Percentiles rank a stretch among this genome's conserved stretches.
phyloP scores from a whole-genome alignment of 2,329 filamentous ascomycete species.

The Colletotrichum chrysophilum region DNA sequence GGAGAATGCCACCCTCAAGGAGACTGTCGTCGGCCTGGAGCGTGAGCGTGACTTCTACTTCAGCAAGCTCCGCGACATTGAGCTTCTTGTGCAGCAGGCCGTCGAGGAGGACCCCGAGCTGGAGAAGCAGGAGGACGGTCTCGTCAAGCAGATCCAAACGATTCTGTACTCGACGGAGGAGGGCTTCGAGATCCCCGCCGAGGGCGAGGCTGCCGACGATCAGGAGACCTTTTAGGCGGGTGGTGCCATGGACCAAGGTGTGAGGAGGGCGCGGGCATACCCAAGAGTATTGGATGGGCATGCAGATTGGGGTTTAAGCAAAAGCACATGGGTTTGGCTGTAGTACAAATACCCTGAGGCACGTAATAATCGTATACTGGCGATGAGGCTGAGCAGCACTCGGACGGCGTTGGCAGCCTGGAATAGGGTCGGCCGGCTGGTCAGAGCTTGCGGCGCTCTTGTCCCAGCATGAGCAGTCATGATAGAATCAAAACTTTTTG shows the following conservation, averaged over 20 bases:
- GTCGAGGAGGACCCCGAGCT: slow-evolving; percentile 91
- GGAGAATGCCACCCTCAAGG: slow-evolving; percentile 89
- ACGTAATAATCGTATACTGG: slow-evolving; percentile 20
- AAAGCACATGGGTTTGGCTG: slow-evolving; percentile 19
- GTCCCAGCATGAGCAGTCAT: slow-evolving; percentile 9
- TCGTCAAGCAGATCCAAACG: slow-evolving; percentile 94
- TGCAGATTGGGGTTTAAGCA: neutral
- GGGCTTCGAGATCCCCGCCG: slow-evolving; percentile 87
- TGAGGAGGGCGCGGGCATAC: neutral
- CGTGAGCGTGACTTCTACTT: slow-evolving; percentile 99
- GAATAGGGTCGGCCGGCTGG: neutral
- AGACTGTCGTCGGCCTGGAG: slow-evolving; percentile 93
- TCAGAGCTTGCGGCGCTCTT: neutral
- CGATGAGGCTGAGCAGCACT: slow-evolving; percentile 7
- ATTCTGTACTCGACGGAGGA: slow-evolving; percentile 98
- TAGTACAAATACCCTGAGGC: slow-evolving; percentile 21
- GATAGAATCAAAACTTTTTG: slow-evolving; percentile 13
- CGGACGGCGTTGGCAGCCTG: neutral
- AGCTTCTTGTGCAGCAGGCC: slow-evolving; percentile 90
- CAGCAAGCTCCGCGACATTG: slow-evolving; percentile 96
- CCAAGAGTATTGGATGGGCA: neutral
- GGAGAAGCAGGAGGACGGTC: slow-evolving; percentile 89
- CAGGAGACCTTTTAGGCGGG: slow-evolving; percentile 75
- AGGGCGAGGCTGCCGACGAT: slow-evolving; percentile 74
- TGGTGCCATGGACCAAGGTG: neutral